These are phyloP conservation scores for Acacia melanoxylon DNA, from an alignment of 306 rosid genomes.

Conservation along the genomic window DNA sequence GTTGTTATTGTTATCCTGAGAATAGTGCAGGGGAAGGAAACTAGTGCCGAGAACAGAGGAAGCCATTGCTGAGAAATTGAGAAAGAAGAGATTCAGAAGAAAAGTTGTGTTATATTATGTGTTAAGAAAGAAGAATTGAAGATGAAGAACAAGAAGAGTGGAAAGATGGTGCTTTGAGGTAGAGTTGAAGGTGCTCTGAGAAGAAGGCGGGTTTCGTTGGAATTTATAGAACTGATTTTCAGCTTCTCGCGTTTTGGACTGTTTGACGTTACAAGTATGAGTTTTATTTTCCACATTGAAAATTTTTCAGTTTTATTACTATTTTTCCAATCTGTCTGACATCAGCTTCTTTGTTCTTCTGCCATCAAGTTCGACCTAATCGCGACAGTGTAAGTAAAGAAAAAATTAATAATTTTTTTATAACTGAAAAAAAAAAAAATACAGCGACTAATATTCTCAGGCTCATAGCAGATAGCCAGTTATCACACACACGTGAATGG, in stretches of 20 bases:
- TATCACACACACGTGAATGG: too few species aligned
- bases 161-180: neutral
- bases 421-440: too few species aligned
- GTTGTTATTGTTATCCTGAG: constrained; percentile 24
- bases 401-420: too few species aligned
- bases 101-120: neutral
- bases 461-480: too few species aligned
- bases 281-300: neutral
- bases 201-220: neutral
- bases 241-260: neutral
- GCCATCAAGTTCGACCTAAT: neutral
- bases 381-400: neutral
- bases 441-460: too few species aligned
- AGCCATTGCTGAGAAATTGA: constrained; percentile 28
- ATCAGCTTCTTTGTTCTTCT: neutral
- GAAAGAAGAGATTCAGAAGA: neutral
- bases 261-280: neutral
- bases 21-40: constrained; percentile 29
- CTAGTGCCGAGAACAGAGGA: constrained; percentile 42
- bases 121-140: neutral
- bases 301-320: too few species aligned
- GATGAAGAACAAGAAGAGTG: neutral
- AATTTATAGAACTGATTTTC: neutral
- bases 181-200: neutral
- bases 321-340: too few species aligned